Conservation (phyloP, 805 yeast genomes). For the Yarrowia hollandica region DNA sequence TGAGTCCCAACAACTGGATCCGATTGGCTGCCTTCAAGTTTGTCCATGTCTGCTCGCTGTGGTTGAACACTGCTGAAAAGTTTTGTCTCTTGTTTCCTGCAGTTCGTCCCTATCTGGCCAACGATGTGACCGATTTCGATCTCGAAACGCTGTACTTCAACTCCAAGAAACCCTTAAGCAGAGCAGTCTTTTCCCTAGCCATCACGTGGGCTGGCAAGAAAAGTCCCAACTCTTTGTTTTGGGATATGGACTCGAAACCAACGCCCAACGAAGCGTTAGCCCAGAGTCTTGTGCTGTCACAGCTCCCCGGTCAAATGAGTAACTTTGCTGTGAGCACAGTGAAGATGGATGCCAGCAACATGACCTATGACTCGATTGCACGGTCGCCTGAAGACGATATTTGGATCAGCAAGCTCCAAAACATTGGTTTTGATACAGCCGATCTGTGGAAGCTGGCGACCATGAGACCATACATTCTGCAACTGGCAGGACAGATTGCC, state of each 20-base stretch:
- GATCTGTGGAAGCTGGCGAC: constrained; percentile 84
- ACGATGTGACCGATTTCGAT: constrained; percentile 68
- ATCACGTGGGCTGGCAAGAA: constrained; percentile 66
- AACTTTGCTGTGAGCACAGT: constrained; percentile 21
- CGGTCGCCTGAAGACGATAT: constrained; percentile 39
- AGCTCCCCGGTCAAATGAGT: constrained; percentile 25
- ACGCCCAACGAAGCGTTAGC: background rate
- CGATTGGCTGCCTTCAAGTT: constrained; percentile 65
- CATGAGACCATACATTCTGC: constrained; percentile 64
- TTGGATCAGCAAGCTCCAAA: constrained; percentile 67
- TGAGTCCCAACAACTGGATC: constrained; percentile 89
- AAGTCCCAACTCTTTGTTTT: constrained; percentile 69
- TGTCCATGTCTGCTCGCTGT: constrained; percentile 60
- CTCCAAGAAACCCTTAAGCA: constrained; percentile 64
- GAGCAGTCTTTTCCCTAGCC: constrained; percentile 62
- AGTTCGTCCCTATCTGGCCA: constrained; percentile 69
- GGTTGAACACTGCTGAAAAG: constrained; percentile 70
- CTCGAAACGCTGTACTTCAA: constrained; percentile 69
- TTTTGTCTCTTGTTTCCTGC: constrained; percentile 83
- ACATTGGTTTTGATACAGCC: constrained; percentile 68
- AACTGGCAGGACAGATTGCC: constrained; percentile 33
- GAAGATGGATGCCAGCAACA: constrained; percentile 20
- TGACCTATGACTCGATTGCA: background rate
- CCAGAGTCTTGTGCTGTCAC: constrained; percentile 16
- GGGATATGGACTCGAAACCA: constrained; percentile 52